Conservation (phyloP, 768 basidiomycete genomes). For the Russula sp. region DNA sequence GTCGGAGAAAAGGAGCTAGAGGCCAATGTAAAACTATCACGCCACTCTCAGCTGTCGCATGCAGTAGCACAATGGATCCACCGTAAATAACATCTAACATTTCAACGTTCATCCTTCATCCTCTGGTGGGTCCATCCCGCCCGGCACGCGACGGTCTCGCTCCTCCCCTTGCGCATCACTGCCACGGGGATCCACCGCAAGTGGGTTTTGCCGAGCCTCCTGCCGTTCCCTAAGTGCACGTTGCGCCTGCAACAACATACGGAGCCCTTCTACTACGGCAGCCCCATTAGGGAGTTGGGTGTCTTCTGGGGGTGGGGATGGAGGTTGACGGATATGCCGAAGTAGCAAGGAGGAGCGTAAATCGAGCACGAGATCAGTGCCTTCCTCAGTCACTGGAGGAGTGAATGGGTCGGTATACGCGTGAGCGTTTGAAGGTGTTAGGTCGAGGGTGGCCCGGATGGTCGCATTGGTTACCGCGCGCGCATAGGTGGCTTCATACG, state of each 20-base stretch:
- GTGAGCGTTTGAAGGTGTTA: conserved; percentile 40
- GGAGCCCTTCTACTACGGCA: conserved; percentile 43
- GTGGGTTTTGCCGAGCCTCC: conserved; percentile 30
- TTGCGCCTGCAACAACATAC: conserved; percentile 50
- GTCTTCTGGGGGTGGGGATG: conserved; percentile 38
- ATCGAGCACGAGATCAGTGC: conserved; percentile 45
- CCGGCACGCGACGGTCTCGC: conserved; percentile 32
- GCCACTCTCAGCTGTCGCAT: conserved; percentile 8
- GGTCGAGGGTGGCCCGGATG: conserved; percentile 28
- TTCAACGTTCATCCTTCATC: conserved; percentile 10
- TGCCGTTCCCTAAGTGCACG: conserved; percentile 36
- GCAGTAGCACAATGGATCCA: conserved; percentile 19
- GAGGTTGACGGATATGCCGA: conserved; percentile 55
- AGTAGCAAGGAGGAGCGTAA: conserved; percentile 55
- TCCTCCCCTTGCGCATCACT: conserved; percentile 38
- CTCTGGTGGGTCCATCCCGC: conserved; percentile 34
- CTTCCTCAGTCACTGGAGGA: conserved; percentile 20
- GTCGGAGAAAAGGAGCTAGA: not conserved
- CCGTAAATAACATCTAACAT: conserved; percentile 10
- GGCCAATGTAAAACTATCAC: conserved; percentile 9
- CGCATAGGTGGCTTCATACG: conserved; percentile 58
- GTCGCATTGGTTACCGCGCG: conserved; percentile 42
- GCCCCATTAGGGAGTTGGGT: conserved; percentile 63
- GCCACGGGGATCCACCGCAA: conserved; percentile 30
- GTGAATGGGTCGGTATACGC: conserved; percentile 32